Evolutionary conservation across 441 rosid species (phyloP).

Genomic region (Syzygium malaccense): DNA sequence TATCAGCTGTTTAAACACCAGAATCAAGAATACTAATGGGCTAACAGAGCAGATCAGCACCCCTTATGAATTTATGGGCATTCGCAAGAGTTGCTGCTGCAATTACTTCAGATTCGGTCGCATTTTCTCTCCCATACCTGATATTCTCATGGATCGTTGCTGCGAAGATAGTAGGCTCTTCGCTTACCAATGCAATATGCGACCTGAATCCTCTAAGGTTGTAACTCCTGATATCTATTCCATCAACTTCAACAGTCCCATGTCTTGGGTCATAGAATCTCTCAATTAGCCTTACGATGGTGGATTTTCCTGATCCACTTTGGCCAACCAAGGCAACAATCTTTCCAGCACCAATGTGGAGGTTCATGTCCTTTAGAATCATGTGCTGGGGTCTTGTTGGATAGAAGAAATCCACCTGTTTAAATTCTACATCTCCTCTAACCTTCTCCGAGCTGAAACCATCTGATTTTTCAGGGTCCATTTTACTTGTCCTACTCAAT

Average conservation of each 20-base stretch:
- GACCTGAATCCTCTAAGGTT: slow-evolving; percentile 8
- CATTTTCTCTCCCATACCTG: slow-evolving; percentile 7
- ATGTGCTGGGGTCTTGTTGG: slow-evolving; percentile 10
- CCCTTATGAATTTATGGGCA: slow-evolving; percentile 9
- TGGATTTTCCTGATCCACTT: slow-evolving; percentile 25
- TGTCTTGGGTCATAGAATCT: slow-evolving; percentile 16
- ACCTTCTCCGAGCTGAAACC: slow-evolving; percentile 1
- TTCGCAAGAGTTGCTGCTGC: slow-evolving; percentile 10
- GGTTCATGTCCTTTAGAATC: slow-evolving; percentile 3
- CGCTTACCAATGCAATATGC: neutral
- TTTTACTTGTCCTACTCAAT: slow-evolving; percentile 3
- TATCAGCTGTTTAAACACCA: neutral
- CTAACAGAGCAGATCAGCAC: neutral
- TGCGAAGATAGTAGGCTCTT: slow-evolving; percentile 9
- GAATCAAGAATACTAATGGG: neutral
- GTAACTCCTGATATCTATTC: slow-evolving; percentile 3
- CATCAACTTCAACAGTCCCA: slow-evolving; percentile 8
- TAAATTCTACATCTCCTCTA: slow-evolving; percentile 6
- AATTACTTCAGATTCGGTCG: slow-evolving; percentile 1
- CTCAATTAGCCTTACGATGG: slow-evolving; percentile 12
- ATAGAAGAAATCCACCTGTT: slow-evolving; percentile 7
- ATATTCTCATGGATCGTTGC: slow-evolving; percentile 16
- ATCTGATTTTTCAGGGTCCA: slow-evolving; percentile 1
- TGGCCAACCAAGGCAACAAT: slow-evolving; percentile 11
- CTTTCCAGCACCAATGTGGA: slow-evolving; percentile 8